These are phyloP conservation scores for Penicillium polonicum DNA, from an alignment of 2,329 filamentous ascomycete species.

Conservation along the genomic window DNA sequence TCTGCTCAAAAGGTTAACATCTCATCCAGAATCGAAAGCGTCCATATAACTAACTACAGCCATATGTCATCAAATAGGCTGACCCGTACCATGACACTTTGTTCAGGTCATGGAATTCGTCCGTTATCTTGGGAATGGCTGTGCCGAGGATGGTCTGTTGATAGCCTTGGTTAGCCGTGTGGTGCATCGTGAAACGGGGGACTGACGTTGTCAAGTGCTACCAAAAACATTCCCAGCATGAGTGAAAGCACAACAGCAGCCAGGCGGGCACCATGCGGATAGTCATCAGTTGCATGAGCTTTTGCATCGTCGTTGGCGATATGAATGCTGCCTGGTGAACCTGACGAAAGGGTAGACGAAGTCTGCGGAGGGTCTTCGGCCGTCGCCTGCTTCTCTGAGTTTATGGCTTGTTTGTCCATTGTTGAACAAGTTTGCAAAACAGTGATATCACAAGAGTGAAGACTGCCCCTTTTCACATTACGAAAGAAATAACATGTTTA, in stretches of 20 bases:
- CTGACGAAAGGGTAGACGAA: not conserved
- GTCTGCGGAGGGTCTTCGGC: not conserved
- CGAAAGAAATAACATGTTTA: not conserved
- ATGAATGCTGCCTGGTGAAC: not conserved
- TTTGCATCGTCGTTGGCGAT: not conserved
- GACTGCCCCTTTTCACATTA: not conserved
- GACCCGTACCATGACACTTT: constrained; percentile 40
- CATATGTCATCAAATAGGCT: constrained; percentile 37
- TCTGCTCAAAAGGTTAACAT: not conserved
- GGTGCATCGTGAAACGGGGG: not conserved
- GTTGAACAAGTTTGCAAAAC: not conserved
- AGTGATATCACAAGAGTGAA: not conserved
- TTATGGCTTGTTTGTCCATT: not conserved
- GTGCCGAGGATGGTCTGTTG: not conserved
- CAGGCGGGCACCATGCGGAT: not conserved
- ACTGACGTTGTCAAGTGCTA: constrained; percentile 1
- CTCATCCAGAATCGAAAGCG: not conserved
- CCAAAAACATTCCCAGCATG: not conserved
- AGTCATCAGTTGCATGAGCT: not conserved
- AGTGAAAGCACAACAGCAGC: not conserved
- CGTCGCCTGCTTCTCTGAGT: not conserved
- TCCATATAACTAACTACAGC: not conserved
- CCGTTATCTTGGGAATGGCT: constrained; percentile 30
- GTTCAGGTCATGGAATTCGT: constrained; percentile 29
- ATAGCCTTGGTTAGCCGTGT: not conserved